Evolutionary conservation across 202 grass and related monocot species (phyloP), one percentile per base, ranked within the genome.

Genomic region (Sporobolus alterniflorus): DNA sequence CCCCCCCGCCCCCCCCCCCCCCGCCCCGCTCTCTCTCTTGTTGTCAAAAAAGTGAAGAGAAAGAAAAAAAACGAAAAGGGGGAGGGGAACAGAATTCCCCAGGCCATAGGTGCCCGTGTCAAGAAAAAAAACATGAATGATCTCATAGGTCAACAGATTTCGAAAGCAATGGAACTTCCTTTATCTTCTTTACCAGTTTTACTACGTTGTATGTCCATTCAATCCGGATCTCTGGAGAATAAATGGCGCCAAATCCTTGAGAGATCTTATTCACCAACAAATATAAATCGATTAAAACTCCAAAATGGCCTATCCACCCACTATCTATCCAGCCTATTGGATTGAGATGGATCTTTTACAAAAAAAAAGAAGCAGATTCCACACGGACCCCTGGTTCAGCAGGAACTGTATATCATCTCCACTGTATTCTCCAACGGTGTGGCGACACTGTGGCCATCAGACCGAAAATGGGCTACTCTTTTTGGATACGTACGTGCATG

Each of bases 261-360:
- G 64, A 70, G 69, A 44, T 84, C 69, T 39, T 74, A 40, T 22
- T 41, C 64, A 70, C 7, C 30, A 2, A 48, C 69, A 11, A 28
- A 21, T 47, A 61, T 7, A 60, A 60, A 22, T 30, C 6, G 7
- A 57, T 59, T 47, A 28, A 44, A 70, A 39, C 73, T 70, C 51
- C 21, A 11, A 51, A 63, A 63, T 76, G 49, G 28, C 36, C 9
- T 36, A 51, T 76, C 48, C 82, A 69, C 63, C 36, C 74, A 77
- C 11, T 64, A 17, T 59, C 31, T 48, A 71, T 78, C 47, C 40
- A 48, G 5, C 8, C 48, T 59, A 21, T 20, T 67, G 39, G 80
- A 67, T 88, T 83, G 74, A 41, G 80, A 73, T 67, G 67, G 50
- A 83, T 39, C 67, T 78, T 73, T 61, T 40, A n/a, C n/a, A n/a